Evolutionary conservation across 116 monocot species (phyloP).

Genomic region (Dioscorea cayenensis): DNA sequence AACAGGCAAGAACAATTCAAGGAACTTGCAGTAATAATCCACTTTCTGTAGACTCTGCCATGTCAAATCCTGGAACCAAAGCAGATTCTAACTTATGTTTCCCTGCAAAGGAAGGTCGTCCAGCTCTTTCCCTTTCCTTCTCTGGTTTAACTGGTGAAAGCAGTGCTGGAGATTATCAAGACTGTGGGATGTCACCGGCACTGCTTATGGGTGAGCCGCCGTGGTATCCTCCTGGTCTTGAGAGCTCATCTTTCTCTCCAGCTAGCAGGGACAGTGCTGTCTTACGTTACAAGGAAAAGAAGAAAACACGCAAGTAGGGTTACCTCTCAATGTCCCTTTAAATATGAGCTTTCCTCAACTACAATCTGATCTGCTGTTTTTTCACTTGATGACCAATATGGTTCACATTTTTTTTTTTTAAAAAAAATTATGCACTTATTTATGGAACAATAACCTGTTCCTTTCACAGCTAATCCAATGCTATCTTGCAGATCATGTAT

Average conservation of each 20-base stretch:
- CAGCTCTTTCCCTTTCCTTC: slow-evolving; percentile 75
- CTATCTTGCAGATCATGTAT: too few relatives aligned
- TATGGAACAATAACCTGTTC: too few relatives aligned
- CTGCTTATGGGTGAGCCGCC: slow-evolving; percentile 58
- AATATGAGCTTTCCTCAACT: neutral
- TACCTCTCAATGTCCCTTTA: neutral
- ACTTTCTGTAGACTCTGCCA: slow-evolving; percentile 50
- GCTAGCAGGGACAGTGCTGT: slow-evolving; percentile 64
- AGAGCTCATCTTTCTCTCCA: slow-evolving; percentile 25
- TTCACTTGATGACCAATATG: too few relatives aligned
- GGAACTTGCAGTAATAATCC: slow-evolving; percentile 34
- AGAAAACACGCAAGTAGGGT: slow-evolving; percentile 79
- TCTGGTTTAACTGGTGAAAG: slow-evolving; percentile 83
- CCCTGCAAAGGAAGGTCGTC: slow-evolving; percentile 33
- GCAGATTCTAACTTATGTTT: slow-evolving; percentile 36
- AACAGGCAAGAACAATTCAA: slow-evolving; percentile 30
- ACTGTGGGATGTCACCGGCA: slow-evolving; percentile 62
- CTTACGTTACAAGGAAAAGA: slow-evolving; percentile 94
- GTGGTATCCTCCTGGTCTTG: slow-evolving; percentile 50
- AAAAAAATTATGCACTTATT: too few relatives aligned
- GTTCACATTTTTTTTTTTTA: too few relatives aligned
- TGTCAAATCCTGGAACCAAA: slow-evolving; percentile 37
- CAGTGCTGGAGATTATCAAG: slow-evolving; percentile 72
- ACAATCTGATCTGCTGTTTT: neutral
- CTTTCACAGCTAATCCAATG: too few relatives aligned